These are phyloP conservation scores for Giardia muris DNA, from an alignment of 208 protist species.

Conservation along the genomic window DNA sequence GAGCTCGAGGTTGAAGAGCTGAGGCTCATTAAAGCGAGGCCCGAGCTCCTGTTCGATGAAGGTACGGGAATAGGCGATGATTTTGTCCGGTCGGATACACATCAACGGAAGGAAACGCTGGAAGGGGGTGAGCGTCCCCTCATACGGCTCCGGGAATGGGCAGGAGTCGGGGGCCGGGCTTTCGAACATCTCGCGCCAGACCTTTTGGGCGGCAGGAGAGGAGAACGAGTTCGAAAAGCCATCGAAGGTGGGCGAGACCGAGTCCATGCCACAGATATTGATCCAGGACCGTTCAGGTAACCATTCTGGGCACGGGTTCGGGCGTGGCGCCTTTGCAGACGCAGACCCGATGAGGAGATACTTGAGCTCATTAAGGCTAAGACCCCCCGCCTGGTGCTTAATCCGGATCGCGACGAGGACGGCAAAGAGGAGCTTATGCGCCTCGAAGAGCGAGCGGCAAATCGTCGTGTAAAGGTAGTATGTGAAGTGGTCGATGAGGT, in stretches of 20 bases:
- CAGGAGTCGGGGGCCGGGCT: constrained; percentile 57
- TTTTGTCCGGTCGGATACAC: constrained; percentile 79
- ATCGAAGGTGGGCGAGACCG: constrained; percentile 60
- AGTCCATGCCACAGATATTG: constrained; percentile 62
- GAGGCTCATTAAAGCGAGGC: constrained; percentile 68
- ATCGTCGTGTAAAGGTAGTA: constrained; percentile 84
- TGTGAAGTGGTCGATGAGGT: constrained; percentile 82
- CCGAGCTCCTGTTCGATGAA: constrained; percentile 71
- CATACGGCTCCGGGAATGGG: constrained; percentile 60
- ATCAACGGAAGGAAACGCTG: constrained; percentile 78
- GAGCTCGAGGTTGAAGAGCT: constrained; percentile 71
- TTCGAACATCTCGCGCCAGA: constrained; percentile 63
- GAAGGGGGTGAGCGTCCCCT: constrained; percentile 62
- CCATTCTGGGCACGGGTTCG: constrained; percentile 61
- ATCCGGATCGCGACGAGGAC: constrained; percentile 84
- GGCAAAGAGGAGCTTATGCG: constrained; percentile 87
- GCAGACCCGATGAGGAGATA: constrained; percentile 68
- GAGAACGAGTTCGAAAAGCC: constrained; percentile 60
- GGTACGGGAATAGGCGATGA: constrained; percentile 68
- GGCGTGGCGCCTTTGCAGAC: constrained; percentile 43
- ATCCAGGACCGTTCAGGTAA: constrained; percentile 71
- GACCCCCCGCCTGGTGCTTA: constrained; percentile 61
- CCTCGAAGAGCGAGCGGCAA: constrained; percentile 89
- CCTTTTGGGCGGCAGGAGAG: constrained; percentile 57
- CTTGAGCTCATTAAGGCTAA: constrained; percentile 61